phyloP scores from a whole-genome alignment of 345 rosid species.

The Eucalyptus cloeziana region DNA sequence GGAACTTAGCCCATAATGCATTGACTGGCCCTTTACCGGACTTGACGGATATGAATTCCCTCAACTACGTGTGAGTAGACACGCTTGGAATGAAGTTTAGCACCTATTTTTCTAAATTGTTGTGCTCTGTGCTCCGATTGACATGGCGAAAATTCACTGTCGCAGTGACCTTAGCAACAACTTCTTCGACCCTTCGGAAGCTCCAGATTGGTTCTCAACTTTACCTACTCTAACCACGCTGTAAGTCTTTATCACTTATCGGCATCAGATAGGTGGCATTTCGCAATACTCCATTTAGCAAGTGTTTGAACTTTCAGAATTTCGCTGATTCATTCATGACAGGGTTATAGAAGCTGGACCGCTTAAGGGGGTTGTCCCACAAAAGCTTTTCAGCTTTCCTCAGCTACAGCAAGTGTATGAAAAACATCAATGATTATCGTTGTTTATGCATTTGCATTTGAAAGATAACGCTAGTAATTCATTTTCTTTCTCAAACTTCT shows the following conservation, averaged over 20 bases:
- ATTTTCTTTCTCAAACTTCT: not conserved
- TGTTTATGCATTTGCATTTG: not conserved
- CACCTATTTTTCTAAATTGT: not conserved
- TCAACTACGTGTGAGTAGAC: slow-evolving; percentile 67
- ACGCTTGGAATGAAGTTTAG: not conserved
- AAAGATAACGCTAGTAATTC: not conserved
- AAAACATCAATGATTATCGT: not conserved
- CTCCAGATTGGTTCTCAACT: slow-evolving; percentile 85
- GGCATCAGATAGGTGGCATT: not conserved
- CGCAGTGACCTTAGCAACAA: slow-evolving; percentile 94
- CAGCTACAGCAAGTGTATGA: slow-evolving; percentile 92
- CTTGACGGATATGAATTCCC: slow-evolving; percentile 50
- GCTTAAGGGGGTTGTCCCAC: slow-evolving; percentile 57
- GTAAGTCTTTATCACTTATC: slow-evolving; percentile 26
- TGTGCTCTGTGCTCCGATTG: not conserved
- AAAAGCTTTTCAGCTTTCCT: slow-evolving; percentile 53
- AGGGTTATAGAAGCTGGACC: slow-evolving; percentile 73
- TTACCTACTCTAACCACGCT: slow-evolving; percentile 76
- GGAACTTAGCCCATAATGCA: slow-evolving; percentile 79
- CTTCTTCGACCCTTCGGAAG: slow-evolving; percentile 55
- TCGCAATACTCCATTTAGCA: not conserved
- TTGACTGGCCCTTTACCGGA: slow-evolving; percentile 76
- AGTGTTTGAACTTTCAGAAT: not conserved
- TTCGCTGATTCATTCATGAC: not conserved
- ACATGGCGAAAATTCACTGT: not conserved